A percentile compares a stretch with the other conserved stretches of the same genome.
phyloP scores from a whole-genome alignment of 345 rosid species.

The Salix arbutifolia region DNA sequence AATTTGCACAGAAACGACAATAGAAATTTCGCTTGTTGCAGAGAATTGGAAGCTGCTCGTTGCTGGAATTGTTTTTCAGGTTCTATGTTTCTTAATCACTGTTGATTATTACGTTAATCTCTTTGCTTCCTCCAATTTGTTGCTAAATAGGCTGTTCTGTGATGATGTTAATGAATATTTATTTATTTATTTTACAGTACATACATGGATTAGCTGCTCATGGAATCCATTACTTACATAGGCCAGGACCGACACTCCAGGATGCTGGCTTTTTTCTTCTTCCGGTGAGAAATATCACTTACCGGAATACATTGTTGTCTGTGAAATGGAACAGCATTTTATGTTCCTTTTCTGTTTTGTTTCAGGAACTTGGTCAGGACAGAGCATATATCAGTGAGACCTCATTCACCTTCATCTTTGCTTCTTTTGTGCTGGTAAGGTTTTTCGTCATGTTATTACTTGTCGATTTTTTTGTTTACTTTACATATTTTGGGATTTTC shows the following conservation, averaged over 20 bases:
- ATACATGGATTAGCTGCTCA: constrained; percentile 31
- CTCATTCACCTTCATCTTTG: constrained; percentile 22
- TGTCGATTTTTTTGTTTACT: neutral
- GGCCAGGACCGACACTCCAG: constrained; percentile 26
- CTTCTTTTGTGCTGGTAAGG: constrained; percentile 24
- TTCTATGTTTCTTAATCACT: neutral
- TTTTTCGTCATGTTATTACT: neutral
- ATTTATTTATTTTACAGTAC: constrained; percentile 12
- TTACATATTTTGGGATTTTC: neutral
- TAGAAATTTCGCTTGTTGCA: constrained; percentile 10
- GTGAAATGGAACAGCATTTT: neutral
- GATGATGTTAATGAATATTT: neutral
- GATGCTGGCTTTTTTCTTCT: constrained; percentile 25
- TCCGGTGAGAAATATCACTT: constrained; percentile 16
- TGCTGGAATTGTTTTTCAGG: constrained; percentile 16
- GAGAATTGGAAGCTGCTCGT: constrained; percentile 17
- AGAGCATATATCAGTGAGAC: constrained; percentile 25
- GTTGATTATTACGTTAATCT: neutral
- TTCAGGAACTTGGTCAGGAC: constrained; percentile 28
- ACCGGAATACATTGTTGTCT: neutral
- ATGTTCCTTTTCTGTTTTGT: neutral
- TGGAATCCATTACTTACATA: constrained; percentile 30
- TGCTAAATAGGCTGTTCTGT: neutral
- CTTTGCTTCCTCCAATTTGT: neutral
- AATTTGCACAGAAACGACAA: constrained; percentile 5